Evolutionary conservation across 2,329 filamentous ascomycete genomes (phyloP).

Genomic region (Macrophomina phaseolina): DNA sequence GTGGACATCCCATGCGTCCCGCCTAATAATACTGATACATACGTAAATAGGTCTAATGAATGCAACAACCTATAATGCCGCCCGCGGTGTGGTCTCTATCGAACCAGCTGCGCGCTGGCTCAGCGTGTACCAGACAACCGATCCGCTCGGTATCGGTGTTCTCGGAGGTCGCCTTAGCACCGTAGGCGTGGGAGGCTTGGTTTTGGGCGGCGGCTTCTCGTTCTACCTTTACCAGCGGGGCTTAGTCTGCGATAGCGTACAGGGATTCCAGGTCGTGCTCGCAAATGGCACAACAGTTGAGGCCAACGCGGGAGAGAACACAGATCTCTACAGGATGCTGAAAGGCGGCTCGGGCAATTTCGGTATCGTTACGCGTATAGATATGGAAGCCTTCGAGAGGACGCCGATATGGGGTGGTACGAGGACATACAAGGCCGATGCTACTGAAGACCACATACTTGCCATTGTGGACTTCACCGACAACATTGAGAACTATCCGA

Average conservation of each 20-base stretch:
- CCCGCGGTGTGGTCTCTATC: background rate
- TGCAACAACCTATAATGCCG: background rate
- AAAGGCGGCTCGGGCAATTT: slow-evolving; percentile 53
- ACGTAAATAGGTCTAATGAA: background rate
- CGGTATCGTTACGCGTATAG: slow-evolving; percentile 50
- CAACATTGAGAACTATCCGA: slow-evolving; percentile 32
- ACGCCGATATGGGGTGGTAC: slow-evolving; percentile 1
- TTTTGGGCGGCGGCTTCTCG: slow-evolving; percentile 39
- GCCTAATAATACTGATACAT: background rate
- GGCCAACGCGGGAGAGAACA: slow-evolving; percentile 40
- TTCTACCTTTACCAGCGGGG: slow-evolving; percentile 35
- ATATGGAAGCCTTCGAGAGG: slow-evolving; percentile 40
- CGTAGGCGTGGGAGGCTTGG: slow-evolving; percentile 38
- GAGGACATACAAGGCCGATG: background rate
- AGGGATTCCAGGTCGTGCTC: slow-evolving; percentile 44
- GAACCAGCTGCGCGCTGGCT: slow-evolving; percentile 5
- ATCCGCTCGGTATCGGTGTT: background rate
- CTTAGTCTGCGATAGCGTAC: slow-evolving; percentile 35
- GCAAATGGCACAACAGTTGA: slow-evolving; percentile 45
- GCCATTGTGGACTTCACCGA: slow-evolving; percentile 29
- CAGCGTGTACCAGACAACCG: background rate
- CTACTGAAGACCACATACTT: background rate
- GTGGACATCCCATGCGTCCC: background rate
- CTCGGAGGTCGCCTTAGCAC: slow-evolving; percentile 36
- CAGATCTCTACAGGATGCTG: slow-evolving; percentile 48